Base-by-base conservation (phyloP, 192 early-diverging fungal genomes). In the Coemansia sp. region DNA sequence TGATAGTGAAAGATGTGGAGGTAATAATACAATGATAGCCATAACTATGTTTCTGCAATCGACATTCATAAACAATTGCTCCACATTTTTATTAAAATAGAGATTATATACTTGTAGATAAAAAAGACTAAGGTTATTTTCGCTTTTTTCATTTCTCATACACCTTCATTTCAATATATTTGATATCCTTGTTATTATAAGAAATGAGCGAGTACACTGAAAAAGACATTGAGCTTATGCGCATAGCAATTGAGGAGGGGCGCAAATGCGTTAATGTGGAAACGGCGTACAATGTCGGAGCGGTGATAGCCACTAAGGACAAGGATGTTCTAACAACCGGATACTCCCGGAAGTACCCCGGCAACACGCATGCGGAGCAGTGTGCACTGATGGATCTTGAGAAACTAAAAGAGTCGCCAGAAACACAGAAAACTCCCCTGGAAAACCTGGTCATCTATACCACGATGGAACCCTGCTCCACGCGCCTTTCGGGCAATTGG, bases 351-450 rank as follows among this genome's bases (percentile, higher is more conserved):
- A 94, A 99, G 75, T 76, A 96, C 7, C 91, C 92, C 2, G 98
- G 96, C 1, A 99, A 99, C 75, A 98, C 97, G 1, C 98, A 99
- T 71, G 98, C 98, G 13, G 98, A 99, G 72, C 90, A 99, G 82
- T 92, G 90, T 57, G 91, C 91, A 26, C 81, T 99, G 6, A 56
- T 85, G 39, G 92, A 95, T 70, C 81, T 95, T 1, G 26, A 19
- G 21, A 23, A 40, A 3, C 3, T 37, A 6, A 7, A 32, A 41
- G 18, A 32, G 9, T 42, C 26, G n/a, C 16, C 58, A 21, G 42
- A 32, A 61, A 26, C 42, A 5, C 23, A 7, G 32, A 1, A 26
- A 1, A 23, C 45, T 10, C n/a, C 16, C 18, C 39, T 44, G 0
- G 13, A 44, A 39, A 40, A 61, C 13, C 37, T 65, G 11, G 26